Evolutionary conservation across 345 rosid genomes (phyloP), one percentile per base, ranked within the genome.

Genomic region (Clausena lansium): DNA sequence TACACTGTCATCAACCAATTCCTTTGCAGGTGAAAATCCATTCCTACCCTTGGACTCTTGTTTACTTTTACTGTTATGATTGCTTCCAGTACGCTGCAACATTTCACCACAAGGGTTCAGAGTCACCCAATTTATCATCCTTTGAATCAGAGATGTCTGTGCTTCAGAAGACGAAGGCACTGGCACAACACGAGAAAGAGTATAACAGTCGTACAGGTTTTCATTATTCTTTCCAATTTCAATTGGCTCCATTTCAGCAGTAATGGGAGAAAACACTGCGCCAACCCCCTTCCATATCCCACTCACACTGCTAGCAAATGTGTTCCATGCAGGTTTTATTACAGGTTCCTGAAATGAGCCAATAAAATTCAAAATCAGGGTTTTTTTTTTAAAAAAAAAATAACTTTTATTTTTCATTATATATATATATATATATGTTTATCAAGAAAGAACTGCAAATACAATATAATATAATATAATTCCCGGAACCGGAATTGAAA

Each of bases 251-350:
- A 95, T 92, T 82, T 95, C 91, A 33, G 90, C 96, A 45, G 93
- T 93, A 36, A 87, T 89, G 7, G 98, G 93, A 4, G 98, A 95
- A 78, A 93, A 93, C 24, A 90, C 94, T 22, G 98, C 99, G 79
- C 98, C 98, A 36, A 91, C 94, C 9, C 97, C 98, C 79, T 95
- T 92, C 99, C 99, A 95, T 83, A 91, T 89, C 83, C 98, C 99
- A 80, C 96, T 90, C 10, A 95, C 91, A 84, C 98, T 95, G 77
- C 97, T 95, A 28, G 91, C 84, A 87, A 93, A 95, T 65, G 99
- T 95, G 75, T 83, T 86, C 99, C 97, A 92, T 2, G 72, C 47
- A 36, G 98, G 98, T 81, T 81, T 92, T 74, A 95, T 95, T 63
- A 95, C 96, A 62, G 97, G 99, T 68, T 95, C 99, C 99, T 93